Percentiles rank a stretch among this genome's conserved stretches.
phyloP scores from a whole-genome alignment of 208 protist species.

The Trypanosoma congolense region DNA sequence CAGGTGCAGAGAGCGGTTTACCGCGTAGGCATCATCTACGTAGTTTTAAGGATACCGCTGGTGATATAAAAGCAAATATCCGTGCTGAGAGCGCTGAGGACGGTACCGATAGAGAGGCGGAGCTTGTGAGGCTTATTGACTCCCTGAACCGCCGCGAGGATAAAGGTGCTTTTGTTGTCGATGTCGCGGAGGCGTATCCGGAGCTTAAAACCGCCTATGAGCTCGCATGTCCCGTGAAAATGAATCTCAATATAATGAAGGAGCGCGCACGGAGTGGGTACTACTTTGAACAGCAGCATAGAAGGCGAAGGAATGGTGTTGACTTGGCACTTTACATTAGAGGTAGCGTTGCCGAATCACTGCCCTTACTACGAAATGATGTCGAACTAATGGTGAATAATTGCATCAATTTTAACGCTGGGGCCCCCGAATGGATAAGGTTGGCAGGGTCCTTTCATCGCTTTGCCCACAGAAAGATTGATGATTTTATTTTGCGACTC shows the following conservation, averaged over 20 bases:
- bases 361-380: constrained; percentile 59
- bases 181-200: constrained; percentile 72
- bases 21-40: not conserved
- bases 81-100: not conserved
- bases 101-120: constrained; percentile 8
- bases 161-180: constrained; percentile 63
- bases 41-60: too few relatives aligned
- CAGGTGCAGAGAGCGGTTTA: not conserved
- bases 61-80: too few relatives aligned
- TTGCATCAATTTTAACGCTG: constrained; percentile 78
- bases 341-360: constrained; percentile 50
- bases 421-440: constrained; percentile 56
- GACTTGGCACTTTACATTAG: constrained; percentile 24
- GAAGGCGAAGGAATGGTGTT: not conserved
- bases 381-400: constrained; percentile 81
- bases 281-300: constrained; percentile 32
- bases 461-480: constrained; percentile 72
- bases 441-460: constrained; percentile 57
- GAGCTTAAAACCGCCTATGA: constrained; percentile 63
- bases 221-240: constrained; percentile 60
- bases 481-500: constrained; percentile 72
- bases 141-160: constrained; percentile 69
- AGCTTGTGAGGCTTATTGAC: constrained; percentile 51
- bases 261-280: constrained; percentile 51
- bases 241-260: constrained; percentile 71